Conservation (phyloP, 129 eudicot species). For the Ambrosia artemisiifolia region DNA sequence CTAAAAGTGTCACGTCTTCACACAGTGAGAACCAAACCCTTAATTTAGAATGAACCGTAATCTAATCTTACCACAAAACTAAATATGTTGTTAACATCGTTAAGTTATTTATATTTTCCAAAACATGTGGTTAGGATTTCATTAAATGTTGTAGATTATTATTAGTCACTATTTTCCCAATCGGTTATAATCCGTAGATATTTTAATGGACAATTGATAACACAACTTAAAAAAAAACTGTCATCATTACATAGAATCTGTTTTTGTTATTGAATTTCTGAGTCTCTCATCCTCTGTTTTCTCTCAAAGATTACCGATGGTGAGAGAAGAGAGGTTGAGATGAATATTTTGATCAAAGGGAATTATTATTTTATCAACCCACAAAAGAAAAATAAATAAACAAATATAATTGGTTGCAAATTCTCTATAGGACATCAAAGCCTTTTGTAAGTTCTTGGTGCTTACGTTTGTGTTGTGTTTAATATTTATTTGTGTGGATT, state of each 20-base stretch:
- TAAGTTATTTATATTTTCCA: no score
- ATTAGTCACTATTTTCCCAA: background rate
- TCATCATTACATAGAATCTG: background rate
- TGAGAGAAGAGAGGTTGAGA: conserved; percentile 32
- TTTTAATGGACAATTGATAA: background rate
- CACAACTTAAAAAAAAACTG: background rate
- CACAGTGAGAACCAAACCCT: no score
- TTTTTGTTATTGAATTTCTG: background rate
- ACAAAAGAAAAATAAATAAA: background rate
- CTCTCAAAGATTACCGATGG: conserved; percentile 17
- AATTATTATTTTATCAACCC: background rate
- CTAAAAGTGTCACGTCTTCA: no score
- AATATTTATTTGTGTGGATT: background rate
- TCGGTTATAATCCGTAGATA: background rate
- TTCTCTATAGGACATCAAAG: conserved; percentile 9
- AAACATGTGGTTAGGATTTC: background rate
- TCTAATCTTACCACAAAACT: no score
- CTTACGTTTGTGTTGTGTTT: background rate
- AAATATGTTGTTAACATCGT: no score
- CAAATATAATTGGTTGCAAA: background rate
- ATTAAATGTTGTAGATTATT: background rate
- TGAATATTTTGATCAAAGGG: background rate
- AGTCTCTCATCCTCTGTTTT: conserved; percentile 21
- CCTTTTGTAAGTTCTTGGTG: conserved; percentile 19
- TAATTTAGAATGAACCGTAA: no score